Conservation (phyloP, 2,329 filamentous ascomycete species). For the Fusarium burgessii region DNA sequence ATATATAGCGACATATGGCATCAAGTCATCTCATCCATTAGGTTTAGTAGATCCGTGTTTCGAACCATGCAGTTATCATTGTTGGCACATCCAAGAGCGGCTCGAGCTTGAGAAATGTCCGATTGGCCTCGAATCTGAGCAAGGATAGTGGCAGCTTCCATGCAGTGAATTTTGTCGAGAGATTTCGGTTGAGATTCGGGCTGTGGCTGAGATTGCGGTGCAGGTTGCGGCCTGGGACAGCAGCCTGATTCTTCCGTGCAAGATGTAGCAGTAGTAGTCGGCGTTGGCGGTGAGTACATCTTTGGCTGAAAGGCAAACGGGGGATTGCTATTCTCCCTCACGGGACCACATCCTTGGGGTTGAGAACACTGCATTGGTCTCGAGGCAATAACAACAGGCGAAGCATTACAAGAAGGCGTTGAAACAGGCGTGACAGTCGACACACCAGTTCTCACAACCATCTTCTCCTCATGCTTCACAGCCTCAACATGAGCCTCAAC, state of each 20-base stretch:
- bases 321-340: background rate
- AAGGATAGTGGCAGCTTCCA: conserved; percentile 51
- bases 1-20: background rate
- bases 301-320: background rate
- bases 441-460: fast-evolving
- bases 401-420: conserved; percentile 20
- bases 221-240: conserved; percentile 11
- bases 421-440: conserved; percentile 16
- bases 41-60: conserved; percentile 51
- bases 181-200: background rate
- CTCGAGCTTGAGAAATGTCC: conserved; percentile 45
- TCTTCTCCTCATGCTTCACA: conserved; percentile 1
- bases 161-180: conserved; percentile 42
- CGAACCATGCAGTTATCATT: conserved; percentile 49
- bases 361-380: background rate
- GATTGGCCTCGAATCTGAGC: conserved; percentile 54
- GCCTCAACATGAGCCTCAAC: conserved; percentile 39
- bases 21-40: conserved; percentile 49
- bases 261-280: background rate
- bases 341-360: background rate
- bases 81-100: conserved; percentile 47
- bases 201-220: background rate
- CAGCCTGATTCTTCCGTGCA: conserved; percentile 9
- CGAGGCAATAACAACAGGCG: conserved; percentile 16
- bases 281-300: background rate